A percentile compares a stretch with the other conserved stretches of the same genome.
Evolutionary conservation across 2,329 filamentous ascomycete genomes (phyloP).

Genomic region (Neonectria coccinea): DNA sequence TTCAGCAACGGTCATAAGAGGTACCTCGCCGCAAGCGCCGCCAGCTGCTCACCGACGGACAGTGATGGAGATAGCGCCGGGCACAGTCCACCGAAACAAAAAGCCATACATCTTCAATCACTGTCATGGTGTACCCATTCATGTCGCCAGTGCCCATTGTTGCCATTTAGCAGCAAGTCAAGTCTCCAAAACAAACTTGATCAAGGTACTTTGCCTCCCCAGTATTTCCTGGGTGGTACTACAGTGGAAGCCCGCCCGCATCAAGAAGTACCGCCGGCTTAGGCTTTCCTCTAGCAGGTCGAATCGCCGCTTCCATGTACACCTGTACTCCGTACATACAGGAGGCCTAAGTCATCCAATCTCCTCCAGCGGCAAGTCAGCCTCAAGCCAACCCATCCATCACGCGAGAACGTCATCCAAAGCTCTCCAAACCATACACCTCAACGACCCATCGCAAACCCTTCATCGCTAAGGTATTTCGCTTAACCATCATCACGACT

Average conservation of each 20-base stretch:
- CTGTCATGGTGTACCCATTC: not conserved
- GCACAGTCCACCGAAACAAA: not conserved
- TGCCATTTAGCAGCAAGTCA: not conserved
- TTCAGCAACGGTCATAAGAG: not conserved
- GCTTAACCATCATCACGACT: not conserved
- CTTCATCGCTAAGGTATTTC: constrained; percentile 10
- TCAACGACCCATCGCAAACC: not conserved
- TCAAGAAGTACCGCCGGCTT: constrained; percentile 5
- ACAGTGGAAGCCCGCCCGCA: constrained; percentile 1
- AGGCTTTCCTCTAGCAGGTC: constrained; percentile 7
- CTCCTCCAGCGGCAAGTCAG: constrained; percentile 24
- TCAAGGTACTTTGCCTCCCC: not conserved
- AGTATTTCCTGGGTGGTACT: not conserved
- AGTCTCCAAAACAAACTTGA: not conserved
- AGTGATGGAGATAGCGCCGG: not conserved
- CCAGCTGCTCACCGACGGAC: not conserved
- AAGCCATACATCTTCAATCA: not conserved
- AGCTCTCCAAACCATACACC: not conserved
- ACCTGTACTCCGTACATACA: not conserved
- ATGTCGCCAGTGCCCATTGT: no score
- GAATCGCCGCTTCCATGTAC: constrained; percentile 2
- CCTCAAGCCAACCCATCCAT: constrained; percentile 16
- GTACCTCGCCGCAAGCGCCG: not conserved
- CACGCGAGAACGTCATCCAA: constrained; percentile 43
- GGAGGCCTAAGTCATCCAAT: constrained; percentile 33